Evolutionary conservation across 129 eudicot genomes (phyloP), one percentile per base, ranked within the genome.

Genomic region (Chrysanthemum makinoi): DNA sequence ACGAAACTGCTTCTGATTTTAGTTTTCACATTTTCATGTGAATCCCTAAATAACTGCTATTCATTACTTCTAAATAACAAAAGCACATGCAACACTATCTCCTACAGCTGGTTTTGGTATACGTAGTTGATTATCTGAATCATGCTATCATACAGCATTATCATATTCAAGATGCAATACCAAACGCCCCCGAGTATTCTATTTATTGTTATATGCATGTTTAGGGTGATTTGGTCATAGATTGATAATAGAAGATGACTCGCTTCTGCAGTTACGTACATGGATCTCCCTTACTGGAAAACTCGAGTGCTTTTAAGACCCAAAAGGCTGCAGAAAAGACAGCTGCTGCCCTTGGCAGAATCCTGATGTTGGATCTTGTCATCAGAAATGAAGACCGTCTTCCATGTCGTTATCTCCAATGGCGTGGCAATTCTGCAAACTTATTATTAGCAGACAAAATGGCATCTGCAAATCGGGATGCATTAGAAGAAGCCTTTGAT

Each of bases 341-440:
- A n/a, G 74, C 97, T 58, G 82, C 91, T 47, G 96, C 97, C 54
- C 96, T 95, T 68, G 99, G 97, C 46, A 83, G 99, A 87, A 85
- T 95, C 69, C 46, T 95, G 80, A 66, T 95, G 89, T 81, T 95
- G 85, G 99, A 95, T 77, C 97, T 95, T 66, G 96, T 90, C 11
- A 95, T 95, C 76, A 90, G 99, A 83, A 95, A 95, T 61, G 99
- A 95, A 84, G 99, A 95, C 70, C 86, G 97, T 61, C 89, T 95
- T 62, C 97, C 97, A 56, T 95, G 97, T 82, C 90, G 86, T 73
- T 78, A 88, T 65, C 86, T 95, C 30, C 79, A 95, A 26, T 95
- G 99, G 99, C 96, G 99, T 72, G 99, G 99, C 62, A 95, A 95
- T 80, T 79, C 79, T 67, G 99, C 97, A 44, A 95, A 95, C 65